These are phyloP conservation scores for Macrophomina tecta DNA, from an alignment of 2,329 filamentous ascomycete species.

Conservation along the genomic window DNA sequence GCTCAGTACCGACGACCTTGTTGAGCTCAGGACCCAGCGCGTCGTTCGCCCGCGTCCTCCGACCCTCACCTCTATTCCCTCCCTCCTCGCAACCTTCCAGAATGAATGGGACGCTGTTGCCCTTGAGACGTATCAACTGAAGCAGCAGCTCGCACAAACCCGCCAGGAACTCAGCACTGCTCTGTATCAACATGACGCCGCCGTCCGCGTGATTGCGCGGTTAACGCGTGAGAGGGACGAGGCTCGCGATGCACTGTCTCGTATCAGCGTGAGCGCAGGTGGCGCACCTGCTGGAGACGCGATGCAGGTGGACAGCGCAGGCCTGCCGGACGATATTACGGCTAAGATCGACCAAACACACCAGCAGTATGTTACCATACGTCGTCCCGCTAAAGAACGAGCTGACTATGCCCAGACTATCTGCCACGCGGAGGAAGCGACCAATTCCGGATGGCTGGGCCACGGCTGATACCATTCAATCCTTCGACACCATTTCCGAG, in stretches of 20 bases:
- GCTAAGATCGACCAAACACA: constrained; percentile 81
- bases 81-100: constrained; percentile 91
- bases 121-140: constrained; percentile 87
- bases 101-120: constrained; percentile 98
- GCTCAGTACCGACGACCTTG: constrained; percentile 80
- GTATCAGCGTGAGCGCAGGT: constrained; percentile 73
- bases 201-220: constrained; percentile 91
- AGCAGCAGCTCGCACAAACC: constrained; percentile 87
- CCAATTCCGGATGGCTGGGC: constrained; percentile 85
- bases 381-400: neutral
- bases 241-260: constrained; percentile 85
- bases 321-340: constrained; percentile 73
- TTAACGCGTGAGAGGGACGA: constrained; percentile 92
- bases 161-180: constrained; percentile 92
- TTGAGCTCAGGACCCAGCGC: constrained; percentile 83
- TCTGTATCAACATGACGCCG: constrained; percentile 95
- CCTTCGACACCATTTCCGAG: constrained; percentile 60
- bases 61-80: constrained; percentile 93
- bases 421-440: constrained; percentile 87
- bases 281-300: constrained; percentile 70
- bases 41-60: constrained; percentile 89
- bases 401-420: constrained; percentile 65
- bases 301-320: constrained; percentile 89
- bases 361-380: constrained; percentile 66
- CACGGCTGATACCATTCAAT: constrained; percentile 71